These are phyloP conservation scores for Fraxinus americana DNA, from an alignment of 257 asterid genomes.

Conservation along the genomic window DNA sequence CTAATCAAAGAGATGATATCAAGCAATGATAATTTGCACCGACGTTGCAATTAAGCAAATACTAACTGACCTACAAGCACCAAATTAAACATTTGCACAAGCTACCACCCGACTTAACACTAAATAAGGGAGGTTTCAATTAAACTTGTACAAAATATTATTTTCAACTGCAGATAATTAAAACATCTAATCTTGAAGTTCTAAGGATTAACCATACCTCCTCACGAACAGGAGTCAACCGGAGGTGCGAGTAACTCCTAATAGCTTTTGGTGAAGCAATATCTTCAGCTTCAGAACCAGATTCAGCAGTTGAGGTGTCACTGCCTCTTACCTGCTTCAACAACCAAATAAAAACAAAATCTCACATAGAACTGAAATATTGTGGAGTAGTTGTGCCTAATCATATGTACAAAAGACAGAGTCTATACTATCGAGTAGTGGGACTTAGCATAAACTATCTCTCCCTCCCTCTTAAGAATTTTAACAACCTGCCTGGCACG, in stretches of 20 bases:
- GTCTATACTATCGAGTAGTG: conserved; percentile 63
- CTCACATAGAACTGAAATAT: conserved; percentile 18
- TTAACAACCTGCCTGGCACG: conserved; percentile 91
- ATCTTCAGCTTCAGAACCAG: conserved; percentile 99
- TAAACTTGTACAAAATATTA: not conserved
- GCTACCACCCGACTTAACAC: not conserved
- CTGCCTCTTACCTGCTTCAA: conserved; percentile 74
- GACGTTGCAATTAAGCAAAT: not conserved
- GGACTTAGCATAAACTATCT: conserved; percentile 91
- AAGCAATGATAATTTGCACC: not conserved
- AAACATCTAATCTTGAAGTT: conserved; percentile 8
- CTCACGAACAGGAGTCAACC: conserved; percentile 98
- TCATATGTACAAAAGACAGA: conserved; percentile 9
- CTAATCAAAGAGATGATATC: not conserved
- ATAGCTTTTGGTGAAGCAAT: conserved; percentile 88
- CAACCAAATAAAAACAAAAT: conserved; percentile 23
- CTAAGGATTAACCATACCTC: conserved; percentile 56
- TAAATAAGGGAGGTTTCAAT: not conserved
- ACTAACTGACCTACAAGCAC: not conserved
- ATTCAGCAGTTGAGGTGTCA: conserved; percentile 96
- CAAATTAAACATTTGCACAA: conserved; percentile 11
- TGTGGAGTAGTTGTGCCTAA: conserved; percentile 9
- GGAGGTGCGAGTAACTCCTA: conserved; percentile 83
- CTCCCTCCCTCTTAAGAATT: conserved; percentile 92
- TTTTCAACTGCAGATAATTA: not conserved